phyloP scores from a whole-genome alignment of 257 asterid genomes.

The Linaria vulgaris region DNA sequence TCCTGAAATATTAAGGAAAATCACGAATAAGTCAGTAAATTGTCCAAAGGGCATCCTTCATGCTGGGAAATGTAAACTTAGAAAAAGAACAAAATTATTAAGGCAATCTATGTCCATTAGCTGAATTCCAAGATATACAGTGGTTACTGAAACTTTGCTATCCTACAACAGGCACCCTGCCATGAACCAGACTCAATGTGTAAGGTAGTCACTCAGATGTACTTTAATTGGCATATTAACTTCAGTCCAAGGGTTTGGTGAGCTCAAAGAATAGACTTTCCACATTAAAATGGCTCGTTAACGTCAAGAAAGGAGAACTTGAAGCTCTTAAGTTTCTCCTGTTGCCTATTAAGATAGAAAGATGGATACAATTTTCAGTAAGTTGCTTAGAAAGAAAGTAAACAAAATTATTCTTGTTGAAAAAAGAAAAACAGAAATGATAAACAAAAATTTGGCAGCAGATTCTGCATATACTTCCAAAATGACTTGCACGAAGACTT shows the following conservation, averaged over 20 bases:
- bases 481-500: not conserved
- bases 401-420: not conserved
- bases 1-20: conserved; percentile 18
- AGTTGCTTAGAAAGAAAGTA: not conserved
- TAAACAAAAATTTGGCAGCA: not conserved
- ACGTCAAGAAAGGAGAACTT: not conserved
- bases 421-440: not conserved
- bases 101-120: too few species aligned
- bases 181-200: not conserved
- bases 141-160: not conserved
- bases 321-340: too few species aligned
- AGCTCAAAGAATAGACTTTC: not conserved
- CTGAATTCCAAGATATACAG: not conserved
- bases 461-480: not conserved
- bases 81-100: not conserved
- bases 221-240: not conserved
- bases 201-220: not conserved
- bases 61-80: not conserved
- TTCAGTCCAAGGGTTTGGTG: not conserved
- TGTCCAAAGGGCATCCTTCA: conserved; percentile 6
- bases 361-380: not conserved
- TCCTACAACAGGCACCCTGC: not conserved
- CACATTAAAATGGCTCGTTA: not conserved
- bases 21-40: not conserved
- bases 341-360: too few species aligned